phyloP scores from a whole-genome alignment of 306 rosid genomes.

The Castanea mollissima region DNA sequence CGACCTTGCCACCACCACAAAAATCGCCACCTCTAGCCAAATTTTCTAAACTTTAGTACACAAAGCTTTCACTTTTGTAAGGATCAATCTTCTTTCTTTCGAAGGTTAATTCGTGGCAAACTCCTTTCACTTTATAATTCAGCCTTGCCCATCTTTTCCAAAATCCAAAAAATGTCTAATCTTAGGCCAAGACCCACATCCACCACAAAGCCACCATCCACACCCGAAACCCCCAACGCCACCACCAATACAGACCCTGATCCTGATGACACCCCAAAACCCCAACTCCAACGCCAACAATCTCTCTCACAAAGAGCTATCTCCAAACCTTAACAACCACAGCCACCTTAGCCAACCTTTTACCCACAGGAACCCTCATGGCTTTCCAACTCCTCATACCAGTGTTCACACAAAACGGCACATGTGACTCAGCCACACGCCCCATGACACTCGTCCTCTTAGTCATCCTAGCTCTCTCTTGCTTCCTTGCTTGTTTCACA shows the following conservation, averaged over 20 bases:
- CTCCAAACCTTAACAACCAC: slow-evolving; percentile 42
- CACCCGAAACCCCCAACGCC: neutral
- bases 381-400: slow-evolving; percentile 70
- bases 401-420: slow-evolving; percentile 59
- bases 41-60: too few species aligned
- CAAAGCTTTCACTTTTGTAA: too few species aligned
- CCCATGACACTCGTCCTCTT: slow-evolving; percentile 39
- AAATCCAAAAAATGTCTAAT: slow-evolving; percentile 11
- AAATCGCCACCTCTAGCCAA: too few species aligned
- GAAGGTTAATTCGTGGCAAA: too few species aligned
- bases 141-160: neutral
- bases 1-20: too few species aligned
- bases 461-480: slow-evolving; percentile 40
- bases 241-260: neutral
- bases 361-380: slow-evolving; percentile 73
- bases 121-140: too few species aligned
- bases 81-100: too few species aligned
- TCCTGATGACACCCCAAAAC: neutral
- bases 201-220: slow-evolving; percentile 12
- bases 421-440: slow-evolving; percentile 56
- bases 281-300: neutral
- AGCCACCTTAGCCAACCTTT: slow-evolving; percentile 65
- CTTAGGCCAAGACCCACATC: slow-evolving; percentile 24
- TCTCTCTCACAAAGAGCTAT: slow-evolving; percentile 32
- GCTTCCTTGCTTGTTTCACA: slow-evolving; percentile 56